Evolutionary conservation across 257 asterid species (phyloP), one percentile per base, ranked within the genome.

Genomic region (Solanum paucissectum): DNA sequence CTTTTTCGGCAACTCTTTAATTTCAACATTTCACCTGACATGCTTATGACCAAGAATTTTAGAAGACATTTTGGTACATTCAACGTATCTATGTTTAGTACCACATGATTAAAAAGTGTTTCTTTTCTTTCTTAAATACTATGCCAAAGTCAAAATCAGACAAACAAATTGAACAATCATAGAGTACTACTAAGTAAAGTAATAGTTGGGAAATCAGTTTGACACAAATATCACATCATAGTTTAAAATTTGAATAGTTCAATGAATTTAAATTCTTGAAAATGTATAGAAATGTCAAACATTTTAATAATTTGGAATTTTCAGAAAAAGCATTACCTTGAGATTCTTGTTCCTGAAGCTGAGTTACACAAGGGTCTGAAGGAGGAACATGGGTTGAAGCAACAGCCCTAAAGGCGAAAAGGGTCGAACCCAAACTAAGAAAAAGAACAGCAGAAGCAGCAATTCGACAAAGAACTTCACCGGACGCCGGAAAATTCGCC

Each of bases 371-470:
- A 27, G 92, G 42, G 36, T 75, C 87, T 23, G 88, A 42, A 72
- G 87, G 21, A 12, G 92, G 87, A 79, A 87, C 37, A 68, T 89
- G 88, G 37, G 89, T 89, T 83, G 94, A 92, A 71, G 87, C 88
- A 62, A 92, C 84, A 34, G 84, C 60, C 34, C 92, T 68, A 86
- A 92, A 93, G 83, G 92, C 87, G 89, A 91, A 90, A 83, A 92
- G 64, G 88, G 92, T 86, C 87, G 92, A 76, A 40, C 96, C 92
- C 62, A 94, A 77, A 33, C 95, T 91, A 7, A 91, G 3, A 3
- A 93, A 58, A 68, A 93, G 52, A 86, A 91, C 92, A 20, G 94
- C 71, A 16, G 91, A 92, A 40, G 91, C 87, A 18, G 93, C 87
- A 32, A 93, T 87, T 86, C 77, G 94, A 88, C 93, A 91, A 90